Evolutionary conservation across 176 grass and related monocot genomes (phyloP), one percentile per base, ranked within the genome.

Genomic region (Tuctoria greenei): DNA sequence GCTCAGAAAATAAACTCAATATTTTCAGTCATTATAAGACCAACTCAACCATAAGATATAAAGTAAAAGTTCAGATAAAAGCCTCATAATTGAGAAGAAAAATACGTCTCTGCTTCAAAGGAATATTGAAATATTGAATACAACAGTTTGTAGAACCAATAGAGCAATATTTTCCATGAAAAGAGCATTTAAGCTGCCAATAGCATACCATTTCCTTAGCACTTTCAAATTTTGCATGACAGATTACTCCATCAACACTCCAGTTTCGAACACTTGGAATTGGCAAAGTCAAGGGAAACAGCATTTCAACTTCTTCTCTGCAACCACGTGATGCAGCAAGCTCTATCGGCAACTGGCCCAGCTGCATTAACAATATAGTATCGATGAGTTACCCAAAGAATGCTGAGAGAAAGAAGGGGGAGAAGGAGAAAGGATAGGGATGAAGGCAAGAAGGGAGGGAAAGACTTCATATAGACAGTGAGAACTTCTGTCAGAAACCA

Each of bases 191-290:
- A 17, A 59, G 56, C 9, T 18, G 10, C 20, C n/a, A 8, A 71
- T 51, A 21, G 16, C 68, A 47, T 74, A 85, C 83, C 46, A 85
- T 21, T 80, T 76, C 76, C 71, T 79, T 67, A 67, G 3, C 26
- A 34, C 40, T 4, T 67, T 85, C 23, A 27, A 8, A 46, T 64
- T 82, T 12, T 23, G 49, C 72, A 87, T 77, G 37, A 64, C 72
- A 64, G 59, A 87, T 87, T 65, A 87, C 60, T 47, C 79, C 84
- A 28, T 87, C 78, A 26, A 87, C 24, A 66, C 72, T 87, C 79
- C 79, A 87, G 59, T 71, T 60, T 76, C 2, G 15, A n/a, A 76
- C 47, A 72, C 36, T 17, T 70, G 72, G 79, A 71, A 87, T 82
- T 28, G 64, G 78, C 1, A 57, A 77, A 69, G 84, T 87, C 26